Evolutionary conservation across 306 rosid genomes (phyloP), one percentile per base, ranked within the genome.

Genomic region (Trichosanthes cucumerina): DNA sequence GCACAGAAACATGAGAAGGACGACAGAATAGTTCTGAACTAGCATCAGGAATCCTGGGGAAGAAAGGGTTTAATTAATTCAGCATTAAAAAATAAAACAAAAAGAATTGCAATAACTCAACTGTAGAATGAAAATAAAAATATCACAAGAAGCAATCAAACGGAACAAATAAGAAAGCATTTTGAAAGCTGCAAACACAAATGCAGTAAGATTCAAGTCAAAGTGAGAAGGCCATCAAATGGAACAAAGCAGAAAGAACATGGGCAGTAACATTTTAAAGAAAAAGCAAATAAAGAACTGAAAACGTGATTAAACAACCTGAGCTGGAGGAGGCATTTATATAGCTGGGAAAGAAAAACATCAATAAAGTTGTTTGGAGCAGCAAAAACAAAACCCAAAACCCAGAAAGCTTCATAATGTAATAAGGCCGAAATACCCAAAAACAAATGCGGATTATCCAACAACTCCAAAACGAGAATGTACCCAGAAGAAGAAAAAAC

Each of bases 351-450:
- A 60, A 60, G 74, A 7, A 14, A 50, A 46, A 18, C 58, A 62
- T 10, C 58, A 43, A 28, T 62, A 24, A 60, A 78, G 80, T 26
- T 31, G n/a, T 78, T 38, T 65, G 54, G 24, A 43, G 73, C 57
- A 62, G 46, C 75, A 90, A 77, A 64, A 90, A 66, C 76, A 89
- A 76, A 81, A 79, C 84, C 85, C 83, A 87, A 26, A 83, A 62
- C 28, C 82, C 83, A 81, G 91, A 87, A 86, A 79, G 63, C 88
- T 89, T 92, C 98, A 89, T 93, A 36, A 62, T 62, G 69, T 0
- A 33, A 58, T 80, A 62, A 58, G 80, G 81, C 47, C 63, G 26
- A 54, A 54, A 14, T 31, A 6, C 7, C 74, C 9, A 24, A 26
- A 53, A n/a, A 56, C 47, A 15, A n/a, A 38, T 13, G 44, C 31